Percentiles rank a stretch among this genome's conserved stretches.
phyloP scores from a whole-genome alignment of 2,329 filamentous ascomycete genomes.

The Fusarium luffae region DNA sequence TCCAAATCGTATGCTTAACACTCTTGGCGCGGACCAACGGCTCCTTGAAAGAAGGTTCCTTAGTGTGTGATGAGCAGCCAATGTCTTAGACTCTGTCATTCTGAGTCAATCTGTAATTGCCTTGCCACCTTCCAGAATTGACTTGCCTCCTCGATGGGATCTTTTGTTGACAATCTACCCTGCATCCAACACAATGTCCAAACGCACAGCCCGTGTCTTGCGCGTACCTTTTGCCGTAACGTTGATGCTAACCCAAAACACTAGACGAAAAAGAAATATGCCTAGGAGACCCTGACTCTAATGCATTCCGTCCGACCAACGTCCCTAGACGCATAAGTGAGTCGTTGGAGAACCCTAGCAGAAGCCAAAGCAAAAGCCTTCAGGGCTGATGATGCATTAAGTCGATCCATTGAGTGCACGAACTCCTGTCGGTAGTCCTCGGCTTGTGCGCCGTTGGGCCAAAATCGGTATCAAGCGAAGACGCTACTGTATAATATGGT shows the following conservation, averaged over 20 bases:
- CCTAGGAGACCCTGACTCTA: conserved; percentile 17
- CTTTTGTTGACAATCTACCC: conserved; percentile 30
- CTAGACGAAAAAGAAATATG: conserved; percentile 1
- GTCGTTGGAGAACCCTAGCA: conserved; percentile 18
- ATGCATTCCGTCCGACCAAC: conserved; percentile 11
- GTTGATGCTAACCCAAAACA: conserved; percentile 3
- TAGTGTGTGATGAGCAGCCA: conserved; percentile 14
- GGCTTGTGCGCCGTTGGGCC: conserved; percentile 11
- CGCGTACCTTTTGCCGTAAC: conserved; percentile 13
- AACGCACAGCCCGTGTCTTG: conserved; percentile 16
- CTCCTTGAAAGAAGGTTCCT: neutral
- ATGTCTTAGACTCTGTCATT: neutral
- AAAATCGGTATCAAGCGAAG: conserved; percentile 28
- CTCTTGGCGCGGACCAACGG: neutral
- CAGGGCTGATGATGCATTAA: conserved; percentile 18
- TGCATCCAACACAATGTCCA: conserved; percentile 9
- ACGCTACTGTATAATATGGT: neutral
- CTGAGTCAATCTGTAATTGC: conserved; percentile 11
- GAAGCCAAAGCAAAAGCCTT: neutral
- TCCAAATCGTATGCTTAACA: neutral
- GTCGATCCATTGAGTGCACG: conserved; percentile 22
- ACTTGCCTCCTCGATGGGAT: neutral
- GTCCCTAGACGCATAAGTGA: conserved; percentile 25
- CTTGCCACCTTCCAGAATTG: neutral
- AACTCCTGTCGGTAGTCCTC: conserved; percentile 31